Base-by-base conservation (phyloP, 1,284 basidiomycete species). In the Hypsizygus ulmarius region DNA sequence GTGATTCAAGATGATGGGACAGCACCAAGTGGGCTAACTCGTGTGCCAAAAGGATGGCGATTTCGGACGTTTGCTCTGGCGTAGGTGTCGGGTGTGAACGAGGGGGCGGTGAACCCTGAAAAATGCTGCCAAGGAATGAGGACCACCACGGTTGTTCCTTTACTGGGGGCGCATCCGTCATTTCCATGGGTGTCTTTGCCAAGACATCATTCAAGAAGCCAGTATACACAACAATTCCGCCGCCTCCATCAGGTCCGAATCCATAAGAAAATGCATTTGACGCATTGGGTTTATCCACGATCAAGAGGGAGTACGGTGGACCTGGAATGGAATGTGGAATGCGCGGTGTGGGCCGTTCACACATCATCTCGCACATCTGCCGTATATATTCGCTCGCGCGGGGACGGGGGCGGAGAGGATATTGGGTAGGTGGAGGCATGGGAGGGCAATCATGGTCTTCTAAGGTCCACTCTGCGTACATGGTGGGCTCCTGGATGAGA, bases 221-320 rank as follows among this genome's bases (percentile, higher is more conserved):
- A 4, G 88, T 90, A 64, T 90, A 94, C 2, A 96, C 82, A 42
- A 96, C 93, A 48, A 96, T 80, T 1, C 93, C 93, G 44, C 90
- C 91, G 0, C 87, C 90, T 19, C 92, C 90, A 59, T 91, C 81
- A 1, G 89, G 87, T 10, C 93, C 93, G 58, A 95, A 95, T 1
- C 93, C 92, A 62, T 93, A 94, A 1, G 88, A 91, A 62, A 96
- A 93, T 1, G 93, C 93, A 59, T 94, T 96, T 12, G 77, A 77
- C 21, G 82, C 73, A 43, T 87, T 82, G 0, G 90, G 83, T 49
- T 84, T 81, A 50, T 94, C 88, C 45, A 93, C 81, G n/a, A 95
- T 64, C 42, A 96, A 72, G 7, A 96, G 68, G 21, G 88, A 89
- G 64, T 93, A 96, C 0, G 93, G 92, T 34, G 91, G 90, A 0